These are phyloP conservation scores for Euryodendron excelsum DNA, from an alignment of 148 eudicot species.

Conservation along the genomic window DNA sequence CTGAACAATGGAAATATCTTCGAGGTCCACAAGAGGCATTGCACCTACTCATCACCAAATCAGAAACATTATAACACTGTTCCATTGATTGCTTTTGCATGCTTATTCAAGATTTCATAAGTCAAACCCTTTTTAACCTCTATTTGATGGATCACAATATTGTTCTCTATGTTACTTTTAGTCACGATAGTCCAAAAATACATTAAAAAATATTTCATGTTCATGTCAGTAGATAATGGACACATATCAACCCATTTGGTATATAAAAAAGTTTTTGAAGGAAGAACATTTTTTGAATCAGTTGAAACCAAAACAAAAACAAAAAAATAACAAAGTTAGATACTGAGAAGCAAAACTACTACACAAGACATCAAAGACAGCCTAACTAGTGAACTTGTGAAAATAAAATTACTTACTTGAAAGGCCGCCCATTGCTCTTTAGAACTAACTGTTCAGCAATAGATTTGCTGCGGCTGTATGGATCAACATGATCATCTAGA, in stretches of 20 bases:
- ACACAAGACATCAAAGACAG: neutral
- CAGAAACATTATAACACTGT: neutral
- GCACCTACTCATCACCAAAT: neutral
- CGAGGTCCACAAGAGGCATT: neutral
- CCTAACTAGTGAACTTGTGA: neutral
- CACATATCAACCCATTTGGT: neutral
- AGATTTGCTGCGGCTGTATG: slow-evolving; percentile 92
- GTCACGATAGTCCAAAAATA: neutral
- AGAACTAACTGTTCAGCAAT: slow-evolving; percentile 89
- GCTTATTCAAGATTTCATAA: neutral
- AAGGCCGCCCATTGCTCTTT: slow-evolving; percentile 73
- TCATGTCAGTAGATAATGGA: neutral
- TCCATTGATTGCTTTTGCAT: neutral
- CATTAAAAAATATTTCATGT: neutral
- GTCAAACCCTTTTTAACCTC: neutral
- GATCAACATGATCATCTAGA: slow-evolving; percentile 74
- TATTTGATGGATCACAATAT: neutral
- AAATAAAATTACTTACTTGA: slow-evolving; percentile 48
- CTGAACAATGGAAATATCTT: neutral
- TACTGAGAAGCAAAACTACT: neutral
- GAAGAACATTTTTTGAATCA: too few relatives aligned
- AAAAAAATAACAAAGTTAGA: neutral
- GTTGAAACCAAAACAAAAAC: neutral
- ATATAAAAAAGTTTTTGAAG: neutral
- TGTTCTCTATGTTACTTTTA: neutral